Conservation (phyloP, 2,329 filamentous ascomycete genomes). For the Microdochium paspali region DNA sequence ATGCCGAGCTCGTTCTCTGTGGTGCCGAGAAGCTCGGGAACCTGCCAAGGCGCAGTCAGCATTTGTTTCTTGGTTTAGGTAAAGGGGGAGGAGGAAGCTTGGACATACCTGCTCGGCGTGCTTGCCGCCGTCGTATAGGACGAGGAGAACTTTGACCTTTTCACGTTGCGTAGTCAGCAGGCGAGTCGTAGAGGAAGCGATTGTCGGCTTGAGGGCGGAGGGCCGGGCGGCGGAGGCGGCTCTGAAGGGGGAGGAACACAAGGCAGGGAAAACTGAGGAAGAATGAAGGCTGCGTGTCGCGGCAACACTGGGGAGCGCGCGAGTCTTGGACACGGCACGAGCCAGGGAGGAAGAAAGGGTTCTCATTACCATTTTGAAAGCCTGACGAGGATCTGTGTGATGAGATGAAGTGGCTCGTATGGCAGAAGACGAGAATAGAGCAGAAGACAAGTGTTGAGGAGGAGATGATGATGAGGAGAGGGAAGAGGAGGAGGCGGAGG, state of each 20-base stretch:
- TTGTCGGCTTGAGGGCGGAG: not conserved
- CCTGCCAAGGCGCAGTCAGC: constrained; percentile 31
- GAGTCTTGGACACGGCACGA: not conserved
- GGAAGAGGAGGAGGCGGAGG: not conserved
- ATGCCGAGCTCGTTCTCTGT: constrained; percentile 98
- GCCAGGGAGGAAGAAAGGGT: not conserved
- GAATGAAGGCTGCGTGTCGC: not conserved
- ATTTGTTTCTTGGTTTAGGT: constrained; percentile 1
- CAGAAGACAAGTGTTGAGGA: not conserved
- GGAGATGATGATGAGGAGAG: not conserved
- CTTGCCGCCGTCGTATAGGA: constrained; percentile 85
- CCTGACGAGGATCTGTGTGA: not conserved
- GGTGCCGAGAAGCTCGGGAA: constrained; percentile 80
- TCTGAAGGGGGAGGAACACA: not conserved
- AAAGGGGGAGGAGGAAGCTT: constrained; percentile 4
- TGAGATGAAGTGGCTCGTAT: not conserved
- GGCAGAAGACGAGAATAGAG: too few relatives aligned
- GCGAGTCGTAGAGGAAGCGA: constrained; percentile 36
- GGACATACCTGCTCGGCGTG: constrained; percentile 72
- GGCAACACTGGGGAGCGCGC: not conserved
- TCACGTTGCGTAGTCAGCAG: constrained; percentile 40
- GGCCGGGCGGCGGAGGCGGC: not conserved
- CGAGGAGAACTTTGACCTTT: constrained; percentile 91
- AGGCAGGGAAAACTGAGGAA: not conserved
- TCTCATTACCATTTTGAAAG: constrained; percentile 1